Evolutionary conservation across 768 basidiomycete species (phyloP), one percentile per base, ranked within the genome.

Genomic region (Lentinula detonsa): DNA sequence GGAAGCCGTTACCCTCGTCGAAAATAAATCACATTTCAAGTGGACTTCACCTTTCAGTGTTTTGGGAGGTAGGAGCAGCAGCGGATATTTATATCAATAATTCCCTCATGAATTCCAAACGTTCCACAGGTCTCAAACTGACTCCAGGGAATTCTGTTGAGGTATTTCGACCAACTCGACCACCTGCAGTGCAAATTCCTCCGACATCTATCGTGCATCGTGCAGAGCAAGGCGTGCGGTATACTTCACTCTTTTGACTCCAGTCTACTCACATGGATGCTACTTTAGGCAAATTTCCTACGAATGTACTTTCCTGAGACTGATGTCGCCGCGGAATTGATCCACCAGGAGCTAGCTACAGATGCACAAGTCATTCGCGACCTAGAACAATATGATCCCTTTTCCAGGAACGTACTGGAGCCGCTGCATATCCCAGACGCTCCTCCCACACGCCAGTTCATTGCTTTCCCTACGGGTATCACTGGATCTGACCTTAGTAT

Each of bases 221-320:
- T 9, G 80, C 83, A 5, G 87, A 91, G 70, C 83, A 85, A 74
- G 86, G 86, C 23, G 90, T 92, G 70, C 55, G 82, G 61, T 58
- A 61, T 58, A 33, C 51, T 1, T 10, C 23, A 18, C 28, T 61
- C 9, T 21, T 21, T 34, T 34, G 34, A 16, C 37, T 23, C 65
- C n/a, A 16, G 23, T 31, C 6, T 16, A 23, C 55, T 56, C 6
- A 56, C 15, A 54, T 4, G 15, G 10, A 13, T 16, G 28, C 28
- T 28, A 39, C 10, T 62, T 51, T 62, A 93, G 91, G 81, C 87
- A 13, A 84, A 86, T 59, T 91, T 90, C 65, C 76, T 92, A 51
- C 83, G 87, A 49, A 85, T 83, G 4, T 80, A 81, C 70, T 79
- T 87, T 58, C 89, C 91, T 1, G 90, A 92, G 62, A 77, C 87